phyloP scores from a whole-genome alignment of 169 alveolate species.

The Cryptosporidium sp. region DNA sequence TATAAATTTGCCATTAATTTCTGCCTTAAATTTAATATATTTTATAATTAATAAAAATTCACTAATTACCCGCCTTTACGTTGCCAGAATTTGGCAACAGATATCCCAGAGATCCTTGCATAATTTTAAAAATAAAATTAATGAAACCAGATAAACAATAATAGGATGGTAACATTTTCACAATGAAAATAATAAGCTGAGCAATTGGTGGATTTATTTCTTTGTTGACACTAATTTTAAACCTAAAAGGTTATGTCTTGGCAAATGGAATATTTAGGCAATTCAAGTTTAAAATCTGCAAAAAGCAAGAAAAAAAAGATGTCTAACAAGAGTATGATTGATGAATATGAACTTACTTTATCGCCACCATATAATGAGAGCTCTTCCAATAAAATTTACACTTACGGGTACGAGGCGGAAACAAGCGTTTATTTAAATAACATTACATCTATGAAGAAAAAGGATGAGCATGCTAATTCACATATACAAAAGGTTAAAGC shows the following conservation, averaged over 20 bases:
- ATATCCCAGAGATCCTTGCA: slow-evolving; percentile 46
- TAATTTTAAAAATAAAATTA: not conserved
- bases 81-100: slow-evolving; percentile 71
- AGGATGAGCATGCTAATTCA: not conserved
- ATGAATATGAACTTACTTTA: not conserved
- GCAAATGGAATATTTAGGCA: not conserved
- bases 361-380: not conserved
- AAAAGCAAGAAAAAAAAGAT: not conserved
- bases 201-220: not conserved
- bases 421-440: not conserved
- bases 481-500: not conserved
- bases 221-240: not conserved
- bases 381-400: not conserved
- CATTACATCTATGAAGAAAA: no score
- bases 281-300: not conserved
- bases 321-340: slow-evolving; percentile 3
- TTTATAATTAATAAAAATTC: not conserved
- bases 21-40: not conserved
- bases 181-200: not conserved
- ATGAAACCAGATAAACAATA: not conserved
- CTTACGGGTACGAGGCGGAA: slow-evolving; percentile 1
- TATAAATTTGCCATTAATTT: not conserved
- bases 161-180: not conserved
- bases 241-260: not conserved
- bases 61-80: slow-evolving; percentile 66